Percentiles rank a stretch among this genome's conserved stretches.
Conservation (phyloP, 805 yeast genomes). For the Cyberlindnera mississippiensis region DNA sequence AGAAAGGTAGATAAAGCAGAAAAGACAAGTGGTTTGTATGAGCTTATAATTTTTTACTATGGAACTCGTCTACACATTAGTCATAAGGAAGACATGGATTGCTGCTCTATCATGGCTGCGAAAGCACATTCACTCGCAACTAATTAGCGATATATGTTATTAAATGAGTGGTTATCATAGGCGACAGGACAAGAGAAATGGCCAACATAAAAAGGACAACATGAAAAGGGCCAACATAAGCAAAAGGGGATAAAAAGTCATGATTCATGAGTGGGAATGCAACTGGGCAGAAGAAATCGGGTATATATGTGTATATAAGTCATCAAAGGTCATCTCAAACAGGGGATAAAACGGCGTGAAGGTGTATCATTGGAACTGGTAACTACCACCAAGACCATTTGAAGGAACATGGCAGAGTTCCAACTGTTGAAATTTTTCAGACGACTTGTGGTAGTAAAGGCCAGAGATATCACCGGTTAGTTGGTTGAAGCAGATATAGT, state of each 20-base stretch:
- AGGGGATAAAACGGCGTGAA: neutral
- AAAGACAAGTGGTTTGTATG: too few species aligned
- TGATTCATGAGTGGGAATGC: too few species aligned
- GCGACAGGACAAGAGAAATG: neutral
- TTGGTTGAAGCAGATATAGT: slow-evolving; percentile 81
- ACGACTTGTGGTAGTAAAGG: slow-evolving; percentile 73
- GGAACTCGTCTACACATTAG: too few species aligned
- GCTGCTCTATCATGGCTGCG: too few species aligned
- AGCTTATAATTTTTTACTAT: too few species aligned
- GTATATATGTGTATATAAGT: neutral
- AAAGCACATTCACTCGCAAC: too few species aligned
- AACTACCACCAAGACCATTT: slow-evolving; percentile 10
- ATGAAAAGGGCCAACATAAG: neutral
- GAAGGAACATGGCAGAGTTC: slow-evolving; percentile 37
- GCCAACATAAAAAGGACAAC: neutral
- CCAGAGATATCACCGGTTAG: slow-evolving; percentile 73
- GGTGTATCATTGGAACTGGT: slow-evolving; percentile 16
- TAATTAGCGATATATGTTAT: too few species aligned
- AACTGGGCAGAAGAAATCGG: neutral
- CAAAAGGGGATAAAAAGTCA: neutral
- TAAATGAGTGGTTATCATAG: too few species aligned
- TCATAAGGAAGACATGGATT: too few species aligned
- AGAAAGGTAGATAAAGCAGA: too few species aligned
- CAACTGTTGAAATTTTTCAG: slow-evolving; percentile 73
- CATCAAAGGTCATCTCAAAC: neutral